phyloP scores from a whole-genome alignment of 441 rosid species.

The Arabidopsis hybrid region DNA sequence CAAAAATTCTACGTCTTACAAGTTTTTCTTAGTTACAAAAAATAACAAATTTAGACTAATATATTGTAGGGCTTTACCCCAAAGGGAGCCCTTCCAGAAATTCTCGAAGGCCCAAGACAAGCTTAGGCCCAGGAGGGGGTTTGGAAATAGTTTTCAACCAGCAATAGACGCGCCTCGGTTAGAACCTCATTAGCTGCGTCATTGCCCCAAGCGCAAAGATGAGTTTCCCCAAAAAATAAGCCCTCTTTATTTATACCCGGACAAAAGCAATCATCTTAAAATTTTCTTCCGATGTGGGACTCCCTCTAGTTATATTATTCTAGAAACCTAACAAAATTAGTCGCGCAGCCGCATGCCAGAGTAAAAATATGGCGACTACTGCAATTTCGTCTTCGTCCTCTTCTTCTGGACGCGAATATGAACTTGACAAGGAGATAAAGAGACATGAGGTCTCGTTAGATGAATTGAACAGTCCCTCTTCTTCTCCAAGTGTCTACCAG shows the following conservation, averaged over 20 bases:
- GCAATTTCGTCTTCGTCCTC: neutral
- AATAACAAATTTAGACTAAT: no score
- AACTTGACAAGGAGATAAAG: conserved; percentile 37
- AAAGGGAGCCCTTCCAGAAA: conserved; percentile 51
- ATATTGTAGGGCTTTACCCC: conserved; percentile 53
- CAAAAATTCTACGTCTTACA: no score
- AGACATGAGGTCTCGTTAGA: conserved; percentile 39
- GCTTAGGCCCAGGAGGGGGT: conserved; percentile 68
- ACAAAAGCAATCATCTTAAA: neutral
- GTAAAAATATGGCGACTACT: conserved; percentile 31
- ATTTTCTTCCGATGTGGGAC: conserved; percentile 1
- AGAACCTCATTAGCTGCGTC: conserved; percentile 90
- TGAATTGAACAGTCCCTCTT: conserved; percentile 39
- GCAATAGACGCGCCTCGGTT: conserved; percentile 99
- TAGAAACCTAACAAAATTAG: conserved; percentile 14
- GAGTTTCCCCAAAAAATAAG: no score
- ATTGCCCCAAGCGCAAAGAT: conserved; percentile 97
- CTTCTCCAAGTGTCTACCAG: conserved; percentile 40
- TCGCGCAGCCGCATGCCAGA: conserved; percentile 3
- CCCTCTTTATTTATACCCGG: neutral
- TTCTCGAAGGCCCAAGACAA: conserved; percentile 47
- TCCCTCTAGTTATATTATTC: no score
- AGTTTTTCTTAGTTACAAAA: no score
- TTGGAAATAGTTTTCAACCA: conserved; percentile 99
- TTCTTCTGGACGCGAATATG: conserved; percentile 13